A percentile compares a stretch with the other conserved stretches of the same genome.
Evolutionary conservation across 768 basidiomycete species (phyloP).

Genomic region (Lepiota brunneoincarnata): DNA sequence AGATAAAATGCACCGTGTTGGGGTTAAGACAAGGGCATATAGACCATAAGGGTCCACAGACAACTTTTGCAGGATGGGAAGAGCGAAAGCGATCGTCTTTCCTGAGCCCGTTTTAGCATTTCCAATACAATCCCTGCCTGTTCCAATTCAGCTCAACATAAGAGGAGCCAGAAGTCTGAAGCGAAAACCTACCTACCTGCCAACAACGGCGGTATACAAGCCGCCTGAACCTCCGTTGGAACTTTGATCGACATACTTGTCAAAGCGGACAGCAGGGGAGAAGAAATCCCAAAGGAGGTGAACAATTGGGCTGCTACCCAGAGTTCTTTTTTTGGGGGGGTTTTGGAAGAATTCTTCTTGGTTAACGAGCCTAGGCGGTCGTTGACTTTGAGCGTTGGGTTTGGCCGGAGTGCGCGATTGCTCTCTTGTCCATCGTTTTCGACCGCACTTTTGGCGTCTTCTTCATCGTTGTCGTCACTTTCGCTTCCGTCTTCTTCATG

Average conservation of each 20-base stretch:
- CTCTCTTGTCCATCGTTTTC: not conserved
- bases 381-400: constrained; percentile 13
- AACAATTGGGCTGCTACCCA: constrained; percentile 36
- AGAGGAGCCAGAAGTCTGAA: constrained; percentile 4
- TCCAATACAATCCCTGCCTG: constrained; percentile 94
- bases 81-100: constrained; percentile 95
- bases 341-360: constrained; percentile 3
- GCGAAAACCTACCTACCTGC: constrained; percentile 46
- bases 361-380: constrained; percentile 19
- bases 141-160: not conserved
- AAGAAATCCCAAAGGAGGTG: constrained; percentile 55
- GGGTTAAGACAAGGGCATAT: constrained; percentile 90
- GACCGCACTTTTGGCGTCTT: constrained; percentile 1
- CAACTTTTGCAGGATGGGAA: constrained; percentile 90
- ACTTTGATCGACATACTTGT: constrained; percentile 77
- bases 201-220: constrained; percentile 87
- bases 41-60: constrained; percentile 92
- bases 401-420: not conserved
- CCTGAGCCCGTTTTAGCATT: constrained; percentile 98
- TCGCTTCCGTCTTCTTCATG: constrained; percentile 8
- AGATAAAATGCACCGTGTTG: constrained; percentile 68
- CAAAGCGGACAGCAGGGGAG: constrained; percentile 61
- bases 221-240: constrained; percentile 87
- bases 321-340: constrained; percentile 14
- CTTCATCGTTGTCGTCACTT: constrained; percentile 3